Base-by-base conservation (phyloP, 2,329 filamentous ascomycete genomes). In the Colletotrichum sp. region DNA sequence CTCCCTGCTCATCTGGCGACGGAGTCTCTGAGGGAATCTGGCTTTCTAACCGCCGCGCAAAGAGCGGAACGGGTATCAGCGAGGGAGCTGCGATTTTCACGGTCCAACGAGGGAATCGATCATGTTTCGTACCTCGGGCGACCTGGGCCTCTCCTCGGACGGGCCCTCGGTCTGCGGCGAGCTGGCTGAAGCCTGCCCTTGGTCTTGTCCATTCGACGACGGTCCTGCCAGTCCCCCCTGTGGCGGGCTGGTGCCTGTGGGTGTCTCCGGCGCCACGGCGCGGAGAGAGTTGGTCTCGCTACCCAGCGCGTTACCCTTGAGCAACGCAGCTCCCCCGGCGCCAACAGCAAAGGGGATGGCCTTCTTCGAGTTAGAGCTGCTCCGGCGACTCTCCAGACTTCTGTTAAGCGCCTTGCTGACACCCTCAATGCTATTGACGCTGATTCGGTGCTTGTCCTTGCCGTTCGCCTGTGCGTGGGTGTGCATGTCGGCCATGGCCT, bases 381-480 rank as follows among this genome's bases (percentile, higher is more conserved):
- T 98, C 58, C 96, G 93, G 68, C 96, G 93, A 84, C 94, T 98
- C 83, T 98, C 96, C 30, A 98, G 90, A 83, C 95, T 98, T 86
- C 95, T 97, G 75, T 93, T 96, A 16, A 96, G 87, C 8, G 93
- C 95, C 85, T 93, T 94, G 80, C 94, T 95, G 66, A 94, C 93
- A 28, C 92, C 93, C 78, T 94, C 93, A 74, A 94, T 94, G 75
- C 91, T 91, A 16, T 89, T 87, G 34, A 89, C 86, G 71, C 87
- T 84, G 58, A 87, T 86, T 13, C 85, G 81, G 26, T 83, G 84
- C 80, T 85, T 86, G 66, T 85, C 87, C 82, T 89, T 90, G 34
- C 81, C 83, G 28, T 80, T 82, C 24, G 82, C 77, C 75, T 87
- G 81, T 71, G 85, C 81, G 77, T 90, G 89, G 5, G 88, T 87